phyloP scores from a whole-genome alignment of 192 early-diverging fungal genomes.

The Backusella macrospora region DNA sequence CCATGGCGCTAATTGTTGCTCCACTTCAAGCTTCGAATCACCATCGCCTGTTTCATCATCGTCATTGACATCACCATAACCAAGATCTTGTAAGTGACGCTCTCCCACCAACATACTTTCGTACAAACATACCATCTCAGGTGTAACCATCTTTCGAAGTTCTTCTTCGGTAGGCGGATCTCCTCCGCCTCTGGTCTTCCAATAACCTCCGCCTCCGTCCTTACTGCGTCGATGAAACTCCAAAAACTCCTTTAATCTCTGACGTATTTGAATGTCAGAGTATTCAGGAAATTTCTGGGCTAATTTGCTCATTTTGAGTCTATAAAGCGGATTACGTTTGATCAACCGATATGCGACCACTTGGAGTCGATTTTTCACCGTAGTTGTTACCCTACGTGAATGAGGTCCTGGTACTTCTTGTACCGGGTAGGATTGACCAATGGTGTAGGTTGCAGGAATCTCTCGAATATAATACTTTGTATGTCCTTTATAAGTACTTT shows the following conservation, averaged over 20 bases:
- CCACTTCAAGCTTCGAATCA: slow-evolving; percentile 78
- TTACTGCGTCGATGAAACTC: slow-evolving; percentile 80
- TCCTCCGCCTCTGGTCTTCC: slow-evolving; percentile 80
- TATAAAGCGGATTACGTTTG: slow-evolving; percentile 73
- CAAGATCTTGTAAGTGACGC: slow-evolving; percentile 88
- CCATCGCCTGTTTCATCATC: slow-evolving; percentile 71
- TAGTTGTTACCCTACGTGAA: slow-evolving; percentile 88
- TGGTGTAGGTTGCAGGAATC: slow-evolving; percentile 79
- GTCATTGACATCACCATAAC: slow-evolving; percentile 77
- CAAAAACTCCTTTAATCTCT: slow-evolving; percentile 94
- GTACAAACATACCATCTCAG: slow-evolving; percentile 93
- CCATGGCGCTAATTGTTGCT: slow-evolving; percentile 95
- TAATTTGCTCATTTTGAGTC: slow-evolving; percentile 79
- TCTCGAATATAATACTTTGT: slow-evolving; percentile 86
- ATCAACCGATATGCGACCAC: slow-evolving; percentile 88
- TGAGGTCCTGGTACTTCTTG: slow-evolving; percentile 95
- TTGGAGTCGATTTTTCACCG: slow-evolving; percentile 84
- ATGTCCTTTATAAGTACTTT: slow-evolving; percentile 75
- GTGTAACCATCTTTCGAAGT: slow-evolving; percentile 87
- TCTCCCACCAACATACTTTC: slow-evolving; percentile 94
- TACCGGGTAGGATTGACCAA: slow-evolving; percentile 93
- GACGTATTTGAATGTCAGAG: slow-evolving; percentile 82
- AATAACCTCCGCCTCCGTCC: slow-evolving; percentile 83
- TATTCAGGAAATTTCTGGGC: slow-evolving; percentile 84
- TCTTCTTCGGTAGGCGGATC: slow-evolving; percentile 85